A percentile compares a stretch with the other conserved stretches of the same genome.
Evolutionary conservation across 108 stramenopile species (phyloP).

Genomic region (Skeletonema menzelii): DNA sequence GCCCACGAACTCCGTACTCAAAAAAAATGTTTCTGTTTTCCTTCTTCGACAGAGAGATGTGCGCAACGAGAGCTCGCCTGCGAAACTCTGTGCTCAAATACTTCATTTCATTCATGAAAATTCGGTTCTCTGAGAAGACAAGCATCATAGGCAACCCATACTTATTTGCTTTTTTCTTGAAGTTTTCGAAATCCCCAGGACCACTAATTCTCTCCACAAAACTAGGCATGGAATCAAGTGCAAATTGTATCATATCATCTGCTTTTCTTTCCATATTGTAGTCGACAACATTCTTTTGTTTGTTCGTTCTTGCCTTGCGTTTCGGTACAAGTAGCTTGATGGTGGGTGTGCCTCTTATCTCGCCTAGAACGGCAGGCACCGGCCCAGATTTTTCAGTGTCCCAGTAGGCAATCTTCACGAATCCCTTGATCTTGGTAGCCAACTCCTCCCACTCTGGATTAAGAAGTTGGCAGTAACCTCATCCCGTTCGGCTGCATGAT

Average conservation of each 20-base stretch:
- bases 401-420: constrained; percentile 71
- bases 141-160: constrained; percentile 59
- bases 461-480: constrained; percentile 79
- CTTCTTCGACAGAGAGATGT: constrained; percentile 55
- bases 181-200: constrained; percentile 43
- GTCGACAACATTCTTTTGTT: constrained; percentile 60
- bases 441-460: constrained; percentile 74
- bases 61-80: constrained; percentile 51
- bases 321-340: constrained; percentile 65
- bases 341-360: constrained; percentile 66
- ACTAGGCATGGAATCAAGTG: constrained; percentile 59
- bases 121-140: constrained; percentile 54
- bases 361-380: constrained; percentile 55
- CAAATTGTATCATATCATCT: constrained; percentile 55
- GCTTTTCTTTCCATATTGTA: constrained; percentile 69
- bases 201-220: constrained; percentile 56
- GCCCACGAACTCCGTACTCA: constrained; percentile 47
- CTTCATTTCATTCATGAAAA: constrained; percentile 53
- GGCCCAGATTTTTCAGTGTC: constrained; percentile 59
- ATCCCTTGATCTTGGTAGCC: constrained; percentile 52
- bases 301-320: constrained; percentile 52
- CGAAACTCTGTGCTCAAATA: constrained; percentile 65
- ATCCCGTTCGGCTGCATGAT: constrained; percentile 48
- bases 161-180: constrained; percentile 47
- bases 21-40: constrained; percentile 49